Evolutionary conservation across 2,329 filamentous ascomycete genomes (phyloP).

Genomic region (Xylaria sp.): DNA sequence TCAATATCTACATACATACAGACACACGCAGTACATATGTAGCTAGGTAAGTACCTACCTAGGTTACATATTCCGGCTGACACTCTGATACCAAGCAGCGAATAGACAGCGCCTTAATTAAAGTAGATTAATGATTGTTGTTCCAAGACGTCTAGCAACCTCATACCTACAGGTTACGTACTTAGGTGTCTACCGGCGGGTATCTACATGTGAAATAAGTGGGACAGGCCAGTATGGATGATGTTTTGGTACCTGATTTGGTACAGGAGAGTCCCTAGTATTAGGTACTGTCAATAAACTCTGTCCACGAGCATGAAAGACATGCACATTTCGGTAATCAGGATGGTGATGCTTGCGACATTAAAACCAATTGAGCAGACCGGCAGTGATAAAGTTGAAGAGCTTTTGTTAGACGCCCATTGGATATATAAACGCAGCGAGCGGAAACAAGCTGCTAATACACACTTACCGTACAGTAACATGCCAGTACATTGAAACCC

Average conservation of each 20-base stretch:
- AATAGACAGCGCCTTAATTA: background rate
- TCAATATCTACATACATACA: background rate
- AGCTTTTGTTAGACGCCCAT: background rate
- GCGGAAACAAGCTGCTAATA: background rate
- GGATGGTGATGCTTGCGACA: background rate
- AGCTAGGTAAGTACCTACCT: background rate
- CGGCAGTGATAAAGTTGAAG: background rate
- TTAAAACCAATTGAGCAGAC: background rate
- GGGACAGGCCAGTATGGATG: background rate
- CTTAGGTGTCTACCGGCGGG: no score
- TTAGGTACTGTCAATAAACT: background rate
- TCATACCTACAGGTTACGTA: no score
- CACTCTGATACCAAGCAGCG: background rate
- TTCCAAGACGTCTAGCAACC: no score
- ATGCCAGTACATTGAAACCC: no score
- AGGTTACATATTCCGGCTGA: background rate
- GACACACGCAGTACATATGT: no score
- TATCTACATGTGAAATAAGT: no score
- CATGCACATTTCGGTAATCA: constrained; percentile 3
- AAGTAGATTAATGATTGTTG: no score
- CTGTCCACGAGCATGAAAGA: background rate
- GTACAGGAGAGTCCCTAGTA: no score
- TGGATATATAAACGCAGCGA: background rate
- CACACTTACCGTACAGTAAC: no score
- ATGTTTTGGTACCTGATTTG: no score